Percentiles rank a stretch among this genome's conserved stretches.
Evolutionary conservation across 176 grass and related monocot genomes (phyloP).

Genomic region (Oryza nivara): DNA sequence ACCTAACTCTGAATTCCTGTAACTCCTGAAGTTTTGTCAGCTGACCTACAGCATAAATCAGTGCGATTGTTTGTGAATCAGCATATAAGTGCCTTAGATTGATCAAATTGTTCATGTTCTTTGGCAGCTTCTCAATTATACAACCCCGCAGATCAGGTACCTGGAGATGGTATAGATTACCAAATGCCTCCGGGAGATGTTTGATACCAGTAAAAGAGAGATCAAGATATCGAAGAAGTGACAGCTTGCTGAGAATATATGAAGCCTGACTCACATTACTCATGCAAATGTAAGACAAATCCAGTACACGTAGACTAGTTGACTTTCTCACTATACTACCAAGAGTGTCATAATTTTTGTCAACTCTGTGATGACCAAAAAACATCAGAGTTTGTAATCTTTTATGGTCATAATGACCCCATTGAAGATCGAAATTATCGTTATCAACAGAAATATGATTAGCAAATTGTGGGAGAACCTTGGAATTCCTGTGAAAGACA

Average conservation of each 20-base stretch:
- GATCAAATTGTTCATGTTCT: slow-evolving; percentile 29
- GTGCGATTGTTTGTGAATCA: background rate
- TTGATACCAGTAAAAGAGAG: slow-evolving; percentile 31
- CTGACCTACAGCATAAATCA: slow-evolving; percentile 33
- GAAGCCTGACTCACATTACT: background rate
- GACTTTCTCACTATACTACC: background rate
- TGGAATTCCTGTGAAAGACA: background rate
- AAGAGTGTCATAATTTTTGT: background rate
- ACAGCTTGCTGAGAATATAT: background rate
- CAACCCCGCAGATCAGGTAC: slow-evolving; percentile 35
- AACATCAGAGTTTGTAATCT: background rate
- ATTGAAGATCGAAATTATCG: background rate
- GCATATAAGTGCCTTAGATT: slow-evolving; percentile 31
- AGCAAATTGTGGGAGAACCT: background rate
- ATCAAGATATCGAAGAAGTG: slow-evolving; percentile 35
- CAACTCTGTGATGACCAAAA: background rate
- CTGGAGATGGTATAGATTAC: slow-evolving; percentile 18
- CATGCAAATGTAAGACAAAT: slow-evolving; percentile 29
- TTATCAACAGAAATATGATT: slow-evolving; percentile 9
- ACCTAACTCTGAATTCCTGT: background rate
- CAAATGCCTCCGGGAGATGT: slow-evolving; percentile 18
- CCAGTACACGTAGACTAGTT: slow-evolving; percentile 28
- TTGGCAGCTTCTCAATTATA: background rate
- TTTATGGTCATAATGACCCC: background rate
- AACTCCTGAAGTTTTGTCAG: slow-evolving; percentile 32